Conservation (phyloP, 2,329 filamentous ascomycete genomes). For the Microdochium trichocladiopsis region DNA sequence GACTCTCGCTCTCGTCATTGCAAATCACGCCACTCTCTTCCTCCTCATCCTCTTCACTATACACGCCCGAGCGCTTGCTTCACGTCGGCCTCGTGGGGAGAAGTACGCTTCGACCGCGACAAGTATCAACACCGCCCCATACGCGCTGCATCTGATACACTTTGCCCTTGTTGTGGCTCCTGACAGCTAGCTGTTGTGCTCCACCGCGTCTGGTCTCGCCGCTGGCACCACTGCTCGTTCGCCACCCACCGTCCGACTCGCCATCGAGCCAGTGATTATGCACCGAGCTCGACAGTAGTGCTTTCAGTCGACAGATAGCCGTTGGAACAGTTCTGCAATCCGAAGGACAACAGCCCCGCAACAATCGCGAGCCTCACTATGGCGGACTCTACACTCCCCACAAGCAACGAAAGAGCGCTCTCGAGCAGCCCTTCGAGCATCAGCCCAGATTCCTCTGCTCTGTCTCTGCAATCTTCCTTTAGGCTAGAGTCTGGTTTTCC, state of each 20-base stretch:
- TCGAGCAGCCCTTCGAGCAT: slow-evolving; percentile 18
- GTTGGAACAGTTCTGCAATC: not conserved
- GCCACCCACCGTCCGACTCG: not conserved
- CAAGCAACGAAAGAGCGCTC: not conserved
- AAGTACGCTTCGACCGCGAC: too few species aligned
- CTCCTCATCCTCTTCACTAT: not conserved
- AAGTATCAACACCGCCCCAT: not conserved
- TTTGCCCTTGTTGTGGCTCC: not conserved
- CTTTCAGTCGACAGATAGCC: not conserved
- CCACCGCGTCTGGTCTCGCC: not conserved
- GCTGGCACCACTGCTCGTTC: not conserved
- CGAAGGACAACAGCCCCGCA: not conserved
- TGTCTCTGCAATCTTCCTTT: slow-evolving; percentile 26
- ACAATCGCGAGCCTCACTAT: not conserved
- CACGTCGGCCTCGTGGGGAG: too few species aligned
- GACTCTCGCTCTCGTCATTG: not conserved
- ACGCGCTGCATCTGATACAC: not conserved
- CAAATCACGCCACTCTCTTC: not conserved
- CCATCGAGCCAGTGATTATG: not conserved
- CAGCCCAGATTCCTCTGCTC: slow-evolving; percentile 17
- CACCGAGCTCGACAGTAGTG: not conserved
- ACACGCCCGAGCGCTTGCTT: not conserved
- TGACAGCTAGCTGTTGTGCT: not conserved
- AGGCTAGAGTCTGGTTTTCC: slow-evolving; percentile 20
- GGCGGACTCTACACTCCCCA: not conserved